phyloP scores from a whole-genome alignment of 495 filamentous ascomycete genomes.

The Neurospora sp. region DNA sequence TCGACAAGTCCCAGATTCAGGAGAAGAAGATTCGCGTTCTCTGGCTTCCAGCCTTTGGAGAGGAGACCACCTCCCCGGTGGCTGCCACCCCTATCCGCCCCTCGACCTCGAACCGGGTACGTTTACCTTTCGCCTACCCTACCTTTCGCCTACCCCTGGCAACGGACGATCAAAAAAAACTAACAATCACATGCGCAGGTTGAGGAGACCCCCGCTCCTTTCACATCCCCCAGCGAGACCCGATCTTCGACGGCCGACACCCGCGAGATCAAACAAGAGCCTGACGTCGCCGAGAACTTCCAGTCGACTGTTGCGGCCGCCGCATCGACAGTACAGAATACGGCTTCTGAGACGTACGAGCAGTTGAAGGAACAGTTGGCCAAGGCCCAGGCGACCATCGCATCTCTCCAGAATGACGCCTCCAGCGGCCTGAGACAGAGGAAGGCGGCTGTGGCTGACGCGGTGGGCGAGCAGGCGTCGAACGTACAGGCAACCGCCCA shows the following conservation, averaged over 20 bases:
- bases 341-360: conserved; percentile 37
- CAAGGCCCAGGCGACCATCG: conserved; percentile 66
- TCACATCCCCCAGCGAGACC: conserved; percentile 8
- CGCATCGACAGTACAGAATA: conserved; percentile 24
- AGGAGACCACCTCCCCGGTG: conserved; percentile 7
- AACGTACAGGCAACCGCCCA: conserved; percentile 32
- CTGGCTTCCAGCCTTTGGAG: conserved; percentile 48
- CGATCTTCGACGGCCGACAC: conserved; percentile 21
- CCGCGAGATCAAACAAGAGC: conserved; percentile 31
- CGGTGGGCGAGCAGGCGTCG: conserved; percentile 32
- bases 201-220: conserved; percentile 20
- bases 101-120: conserved; percentile 20
- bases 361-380: conserved; percentile 63
- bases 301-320: conserved; percentile 23
- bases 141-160: neutral
- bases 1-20: conserved; percentile 65
- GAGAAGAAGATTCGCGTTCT: conserved; percentile 96
- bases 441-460: conserved; percentile 43
- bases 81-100: conserved; percentile 18
- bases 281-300: conserved; percentile 18
- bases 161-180: neutral
- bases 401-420: conserved; percentile 56
- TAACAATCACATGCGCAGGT: conserved; percentile 8
- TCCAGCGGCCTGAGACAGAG: conserved; percentile 57
- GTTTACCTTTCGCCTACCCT: conserved; percentile 1